Evolutionary conservation across 2,329 filamentous ascomycete genomes (phyloP), one percentile per base, ranked within the genome.

Genomic region (Colletotrichum melonis): DNA sequence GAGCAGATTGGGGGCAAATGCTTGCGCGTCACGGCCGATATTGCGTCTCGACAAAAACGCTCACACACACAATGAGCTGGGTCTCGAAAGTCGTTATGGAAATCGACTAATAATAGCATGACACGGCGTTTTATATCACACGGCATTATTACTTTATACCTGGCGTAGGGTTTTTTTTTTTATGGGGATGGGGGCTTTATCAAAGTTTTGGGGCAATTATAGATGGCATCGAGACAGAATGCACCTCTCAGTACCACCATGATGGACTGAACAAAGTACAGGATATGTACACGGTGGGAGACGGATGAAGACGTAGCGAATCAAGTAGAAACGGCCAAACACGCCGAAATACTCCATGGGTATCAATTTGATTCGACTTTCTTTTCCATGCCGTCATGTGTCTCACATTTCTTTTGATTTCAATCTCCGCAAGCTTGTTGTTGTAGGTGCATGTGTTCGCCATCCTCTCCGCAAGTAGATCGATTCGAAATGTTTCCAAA

Each of bases 121-220:
- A 63, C n/a, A 74, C 62, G 72, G 72, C 72, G 68, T 74, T 74
- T 59, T 58, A 62, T 62, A 55, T 63, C 57, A 46, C 32, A 63
- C 62, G 71, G 62, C 67, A 72, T 74, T 49, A 67, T 69, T 62
- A 73, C 60, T 22, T 24, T 73, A 74, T 74, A 74, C 72, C 72
- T 72, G 72, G 72, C 62, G 72, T 74, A n/a, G 28, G 49, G 55
- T 54, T 52, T 2, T 9, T 63, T 63, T 32, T 57, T 63, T 57
- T 62, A 64, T 49, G 42, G 64, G 58, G 38, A 24, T 8, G 19
- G 30, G 30, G 68, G 30, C 9, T 57, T 66, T 57, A 16, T 28
- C 46, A 52, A 64, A 60, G 42, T 46, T 26, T 58, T 4, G 16
- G 62, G 64, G 57, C 56, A 72, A 30, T 49, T 62, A 38, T 42